phyloP scores from a whole-genome alignment of 306 rosid species.

The Prinsepia uniflora region DNA sequence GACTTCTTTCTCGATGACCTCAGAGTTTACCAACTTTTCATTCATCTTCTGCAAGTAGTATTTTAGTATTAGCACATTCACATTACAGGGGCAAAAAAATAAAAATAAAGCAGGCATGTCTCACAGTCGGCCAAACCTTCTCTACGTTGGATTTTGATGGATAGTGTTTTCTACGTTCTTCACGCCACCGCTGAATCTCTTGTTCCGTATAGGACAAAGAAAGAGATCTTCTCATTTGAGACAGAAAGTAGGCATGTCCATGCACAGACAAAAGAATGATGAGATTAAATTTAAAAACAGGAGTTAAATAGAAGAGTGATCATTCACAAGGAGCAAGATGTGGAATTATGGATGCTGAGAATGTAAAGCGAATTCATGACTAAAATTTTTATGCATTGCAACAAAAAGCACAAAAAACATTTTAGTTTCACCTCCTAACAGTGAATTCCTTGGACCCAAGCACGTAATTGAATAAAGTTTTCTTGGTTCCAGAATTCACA shows the following conservation, averaged over 20 bases:
- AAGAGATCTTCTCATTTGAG: conserved; percentile 42
- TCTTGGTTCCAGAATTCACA: background rate
- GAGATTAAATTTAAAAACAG: conserved; percentile 12
- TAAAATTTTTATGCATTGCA: background rate
- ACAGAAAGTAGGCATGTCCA: conserved; percentile 17
- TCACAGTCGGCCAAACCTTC: conserved; percentile 46
- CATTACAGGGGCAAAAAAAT: conserved; percentile 21
- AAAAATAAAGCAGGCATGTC: conserved; percentile 6
- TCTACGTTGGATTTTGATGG: conserved; percentile 49
- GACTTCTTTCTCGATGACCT: conserved; percentile 46
- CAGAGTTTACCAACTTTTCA: conserved; percentile 22
- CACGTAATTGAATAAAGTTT: background rate
- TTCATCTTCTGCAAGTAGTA: conserved; percentile 48
- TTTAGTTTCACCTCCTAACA: background rate
- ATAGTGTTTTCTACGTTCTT: conserved; percentile 69
- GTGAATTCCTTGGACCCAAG: background rate
- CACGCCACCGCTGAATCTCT: conserved; percentile 86
- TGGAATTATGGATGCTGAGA: conserved; percentile 9
- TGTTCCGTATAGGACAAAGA: conserved; percentile 49
- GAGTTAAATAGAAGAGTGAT: conserved; percentile 2
- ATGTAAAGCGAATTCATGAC: background rate
- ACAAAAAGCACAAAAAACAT: background rate
- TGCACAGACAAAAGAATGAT: conserved; percentile 10
- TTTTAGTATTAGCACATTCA: conserved; percentile 29
- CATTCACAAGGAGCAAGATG: conserved; percentile 9